Base-by-base conservation (phyloP, 805 yeast species). In the Pichia gijzeniarum region DNA sequence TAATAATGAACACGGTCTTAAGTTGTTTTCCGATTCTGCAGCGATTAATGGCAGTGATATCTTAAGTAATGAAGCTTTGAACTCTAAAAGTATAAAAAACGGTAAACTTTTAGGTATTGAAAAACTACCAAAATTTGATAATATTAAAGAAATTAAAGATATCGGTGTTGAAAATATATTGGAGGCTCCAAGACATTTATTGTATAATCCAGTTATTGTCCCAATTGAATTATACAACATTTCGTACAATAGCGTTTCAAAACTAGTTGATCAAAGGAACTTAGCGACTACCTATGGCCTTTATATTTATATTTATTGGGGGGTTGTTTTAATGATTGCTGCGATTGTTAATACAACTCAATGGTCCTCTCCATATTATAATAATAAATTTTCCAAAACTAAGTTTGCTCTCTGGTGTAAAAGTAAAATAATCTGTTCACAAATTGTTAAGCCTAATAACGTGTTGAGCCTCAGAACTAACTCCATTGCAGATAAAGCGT, bases 321-420 rank as follows among this genome's bases (percentile, higher is more conserved):
- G 52, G 1, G 12, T 57, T 4, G 48, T 66, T 3, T 45, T 62
- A 12, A 13, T 59, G 2, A 21, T 58, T 39, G 62, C 65, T 4
- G 31, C 55, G 5, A 10, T 58, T 3, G 37, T 51, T 27, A 67
- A 68, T 48, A 47, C 61, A 21, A 46, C 56, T 1, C 55, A 59
- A 16, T 68, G 73, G 72, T 61, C 68, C 37, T 53, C 57, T 19
- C 73, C 73, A 0, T 53, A 54, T 38, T 47, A 53, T 16, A 53
- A 55, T 20, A 53, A 58, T 38, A 52, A 45, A 18, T 32, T 59
- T 8, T 54, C 58, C 28, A 56, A 55, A 21, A 48, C 48, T 5
- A 52, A 36, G 19, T 31, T 56, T 20, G 47, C 56, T 2, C 51
- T 57, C 19, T 65, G 68, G 67, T 43, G 61, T 19, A 53, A 64